Evolutionary conservation across 176 grass and related monocot species (phyloP), one percentile per base, ranked within the genome.

Genomic region (Hordeum vulgare): DNA sequence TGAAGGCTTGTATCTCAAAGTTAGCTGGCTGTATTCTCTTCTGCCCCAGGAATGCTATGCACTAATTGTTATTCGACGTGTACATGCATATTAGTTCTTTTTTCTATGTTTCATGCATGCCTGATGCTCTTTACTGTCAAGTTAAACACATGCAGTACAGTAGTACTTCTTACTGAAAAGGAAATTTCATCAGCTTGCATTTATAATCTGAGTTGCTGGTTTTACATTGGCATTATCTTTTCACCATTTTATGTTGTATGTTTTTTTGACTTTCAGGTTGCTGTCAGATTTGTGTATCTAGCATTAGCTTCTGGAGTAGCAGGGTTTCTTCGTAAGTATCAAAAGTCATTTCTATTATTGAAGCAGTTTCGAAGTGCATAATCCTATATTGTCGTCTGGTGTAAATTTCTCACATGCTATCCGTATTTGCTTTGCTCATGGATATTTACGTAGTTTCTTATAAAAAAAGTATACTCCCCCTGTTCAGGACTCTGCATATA

Each of bases 281-380:
- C 78, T 74, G 14, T 95, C 27, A 92, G 86, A 71, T 95, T 92
- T 86, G 53, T 88, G 35, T 92, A 95, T 68, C 75, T 92, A 27
- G 93, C 77, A 68, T 51, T 44, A 74, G 87, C 60, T 68, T 71
- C 85, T 65, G 87, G 84, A 62, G 75, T 90, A 61, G 68, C 82
- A 33, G 84, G 84, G 36, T 92, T 95, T 84, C 82, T 95, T 51
- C 87, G 93, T 95, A 85, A 94, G 93, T 92, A 20, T 13, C n/a
- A 40, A 89, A 83, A 94, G 92, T 6, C 40, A 65, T 33, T 61
- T 62, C 3, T 54, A 31, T 74, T 24, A 9, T 76, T 31, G 26
- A 51, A 41, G 53, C 54, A 69, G 7, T 83, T 51, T 74, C 6
- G 1, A 60, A 60, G n/a, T 60, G 57, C 57, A 47, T 42, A 7